Base-by-base conservation (phyloP, 805 yeast species). In the Sporopachydermia lactativora region DNA sequence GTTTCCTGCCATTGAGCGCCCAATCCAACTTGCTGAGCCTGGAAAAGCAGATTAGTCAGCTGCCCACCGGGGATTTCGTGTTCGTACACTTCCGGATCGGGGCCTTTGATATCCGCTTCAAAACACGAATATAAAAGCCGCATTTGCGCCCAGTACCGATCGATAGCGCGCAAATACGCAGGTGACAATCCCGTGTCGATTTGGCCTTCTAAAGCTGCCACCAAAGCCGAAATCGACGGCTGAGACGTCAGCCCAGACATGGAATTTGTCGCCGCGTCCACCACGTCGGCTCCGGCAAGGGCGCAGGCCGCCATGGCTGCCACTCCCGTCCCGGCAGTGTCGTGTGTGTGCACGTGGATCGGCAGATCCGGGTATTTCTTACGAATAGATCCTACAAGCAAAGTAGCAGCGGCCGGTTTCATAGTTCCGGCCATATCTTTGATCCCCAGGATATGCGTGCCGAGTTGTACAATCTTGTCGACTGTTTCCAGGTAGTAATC, bases 41-140 rank as follows among this genome's bases (percentile, higher is more conserved):
- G 99, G 94, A 92, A 92, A 52, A 94, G 66, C 66, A 92, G 70
- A 71, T 92, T 92, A 48, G 99, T 92, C 64, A 92, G 77, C 68
- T 92, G 99, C 49, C 99, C 99, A 70, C 99, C 99, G 44, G 99
- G 99, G 51, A 92, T 92, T 72, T 92, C 99, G 66, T 92, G 98
- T 53, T 78, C 77, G 65, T 92, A 92, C 43, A 92, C 98, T 64
- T 92, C 98, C 53, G 99, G 97, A 65, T 92, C 99, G 45, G 99
- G 97, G 43, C 99, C 98, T 73, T 92, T 92, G 62, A 92, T 75
- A 58, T 92, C 96, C 42, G 98, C 96, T 65, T 86, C 98, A 64
- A 92, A 92, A 63, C 95, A 86, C 39, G 95, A 83, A 70, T 92
- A 92, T 50, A 92, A 68, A 59, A 92, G 70, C 68, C 99, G 78